Evolutionary conservation across 352 stramenopile species (phyloP).

Genomic region (Phytophthora capsici): DNA sequence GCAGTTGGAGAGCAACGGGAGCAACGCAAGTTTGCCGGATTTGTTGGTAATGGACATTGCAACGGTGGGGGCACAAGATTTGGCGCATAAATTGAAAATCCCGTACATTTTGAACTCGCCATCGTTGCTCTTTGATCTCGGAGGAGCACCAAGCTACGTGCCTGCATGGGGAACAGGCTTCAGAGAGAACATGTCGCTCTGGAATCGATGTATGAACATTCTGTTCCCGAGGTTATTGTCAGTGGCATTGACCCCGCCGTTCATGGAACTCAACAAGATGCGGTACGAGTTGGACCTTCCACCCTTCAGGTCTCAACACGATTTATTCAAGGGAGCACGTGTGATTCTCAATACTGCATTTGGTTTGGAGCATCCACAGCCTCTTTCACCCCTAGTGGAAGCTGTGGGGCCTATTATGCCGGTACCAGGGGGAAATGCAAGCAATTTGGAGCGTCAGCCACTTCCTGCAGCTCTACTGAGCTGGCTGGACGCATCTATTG

Average conservation of each 20-base stretch:
- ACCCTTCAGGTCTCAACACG: constrained; percentile 85
- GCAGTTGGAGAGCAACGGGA: constrained; percentile 40
- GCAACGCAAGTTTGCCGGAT: constrained; percentile 42
- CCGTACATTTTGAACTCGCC: constrained; percentile 87
- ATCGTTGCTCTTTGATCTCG: constrained; percentile 86
- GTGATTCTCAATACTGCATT: constrained; percentile 92
- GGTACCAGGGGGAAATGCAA: constrained; percentile 40
- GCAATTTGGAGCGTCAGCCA: constrained; percentile 35
- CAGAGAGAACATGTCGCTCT: constrained; percentile 83
- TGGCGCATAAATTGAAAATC: constrained; percentile 79
- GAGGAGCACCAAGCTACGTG: constrained; percentile 74
- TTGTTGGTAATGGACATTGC: constrained; percentile 86
- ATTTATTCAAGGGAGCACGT: constrained; percentile 85
- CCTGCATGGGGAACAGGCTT: constrained; percentile 88
- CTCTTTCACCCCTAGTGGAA: constrained; percentile 78
- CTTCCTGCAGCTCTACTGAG: constrained; percentile 40
- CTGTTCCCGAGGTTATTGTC: constrained; percentile 87
- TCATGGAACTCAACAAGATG: constrained; percentile 91
- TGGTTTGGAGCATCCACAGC: constrained; percentile 82
- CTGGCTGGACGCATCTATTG: constrained; percentile 48
- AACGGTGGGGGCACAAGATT: constrained; percentile 78
- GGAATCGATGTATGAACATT: constrained; percentile 91
- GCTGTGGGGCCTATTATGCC: constrained; percentile 80
- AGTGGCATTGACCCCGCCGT: constrained; percentile 87
- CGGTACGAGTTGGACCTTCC: constrained; percentile 76